These are phyloP conservation scores for Candida berthetii DNA, from an alignment of 805 yeast species.

Conservation along the genomic window DNA sequence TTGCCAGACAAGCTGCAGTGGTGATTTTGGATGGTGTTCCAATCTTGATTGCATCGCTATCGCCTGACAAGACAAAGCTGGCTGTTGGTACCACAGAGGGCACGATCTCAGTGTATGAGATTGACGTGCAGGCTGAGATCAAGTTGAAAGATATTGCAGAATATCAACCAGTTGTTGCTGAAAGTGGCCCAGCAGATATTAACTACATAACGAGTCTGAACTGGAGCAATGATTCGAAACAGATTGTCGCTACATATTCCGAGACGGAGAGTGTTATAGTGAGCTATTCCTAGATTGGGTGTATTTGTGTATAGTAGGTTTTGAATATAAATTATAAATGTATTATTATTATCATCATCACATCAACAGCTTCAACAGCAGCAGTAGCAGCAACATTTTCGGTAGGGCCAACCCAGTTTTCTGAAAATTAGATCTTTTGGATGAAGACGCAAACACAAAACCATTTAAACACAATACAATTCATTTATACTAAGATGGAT, in stretches of 20 bases:
- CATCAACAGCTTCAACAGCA: no score
- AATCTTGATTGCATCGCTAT: slow-evolving; percentile 45
- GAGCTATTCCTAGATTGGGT: not conserved
- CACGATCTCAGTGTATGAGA: slow-evolving; percentile 45
- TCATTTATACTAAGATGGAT: no score
- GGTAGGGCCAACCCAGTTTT: not conserved
- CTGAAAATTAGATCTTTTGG: no score
- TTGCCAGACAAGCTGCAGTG: slow-evolving; percentile 31
- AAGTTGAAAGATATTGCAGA: slow-evolving; percentile 14
- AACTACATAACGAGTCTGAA: slow-evolving; percentile 26
- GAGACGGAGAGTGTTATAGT: slow-evolving; percentile 19
- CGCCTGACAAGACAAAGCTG: slow-evolving; percentile 40
- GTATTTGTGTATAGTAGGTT: not conserved
- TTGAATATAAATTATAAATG: no score
- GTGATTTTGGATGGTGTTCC: slow-evolving; percentile 43
- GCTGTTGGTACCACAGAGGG: slow-evolving; percentile 70
- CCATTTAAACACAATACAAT: no score
- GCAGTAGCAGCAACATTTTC: slow-evolving; percentile 1
- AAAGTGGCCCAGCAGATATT: slow-evolving; percentile 9
- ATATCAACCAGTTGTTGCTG: slow-evolving; percentile 15
- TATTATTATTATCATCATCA: slow-evolving; percentile 17
- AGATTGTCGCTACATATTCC: slow-evolving; percentile 25
- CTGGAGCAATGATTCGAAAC: slow-evolving; percentile 24
- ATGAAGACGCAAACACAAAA: no score
- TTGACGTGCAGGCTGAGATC: slow-evolving; percentile 15